phyloP scores from a whole-genome alignment of 495 filamentous ascomycete genomes.

The Aspergillus leporis region DNA sequence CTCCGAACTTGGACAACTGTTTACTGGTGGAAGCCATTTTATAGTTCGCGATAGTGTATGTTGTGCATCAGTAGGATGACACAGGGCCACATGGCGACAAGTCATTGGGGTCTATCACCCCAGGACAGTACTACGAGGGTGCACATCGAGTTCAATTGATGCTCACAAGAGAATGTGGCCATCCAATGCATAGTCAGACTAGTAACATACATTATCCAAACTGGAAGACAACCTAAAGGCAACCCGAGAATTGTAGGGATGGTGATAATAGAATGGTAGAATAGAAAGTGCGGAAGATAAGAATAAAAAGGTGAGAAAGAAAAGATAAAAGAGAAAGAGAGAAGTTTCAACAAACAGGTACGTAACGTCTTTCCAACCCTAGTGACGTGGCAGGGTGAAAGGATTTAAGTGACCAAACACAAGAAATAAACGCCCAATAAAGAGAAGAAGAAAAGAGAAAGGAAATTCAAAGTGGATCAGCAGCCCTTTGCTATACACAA shows the following conservation, averaged over 20 bases:
- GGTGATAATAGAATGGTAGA: conserved; percentile 21
- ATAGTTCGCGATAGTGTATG: not conserved
- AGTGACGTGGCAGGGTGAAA: conserved; percentile 46
- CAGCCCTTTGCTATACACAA: conserved; percentile 38
- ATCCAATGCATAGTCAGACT: conserved; percentile 35
- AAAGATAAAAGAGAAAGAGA: conserved; percentile 15
- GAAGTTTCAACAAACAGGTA: conserved; percentile 18
- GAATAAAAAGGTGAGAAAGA: conserved; percentile 15
- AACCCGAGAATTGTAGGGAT: conserved; percentile 32
- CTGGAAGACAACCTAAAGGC: conserved; percentile 36
- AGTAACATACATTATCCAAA: conserved; percentile 51
- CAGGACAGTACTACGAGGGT: no score
- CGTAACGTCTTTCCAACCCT: conserved; percentile 38
- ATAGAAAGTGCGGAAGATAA: conserved; percentile 22
- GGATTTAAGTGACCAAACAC: conserved; percentile 32
- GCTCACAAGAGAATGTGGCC: conserved; percentile 12
- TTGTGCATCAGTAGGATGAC: not conserved
- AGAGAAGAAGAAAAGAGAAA: conserved; percentile 15
- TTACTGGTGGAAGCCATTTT: conserved; percentile 7
- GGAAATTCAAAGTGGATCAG: conserved; percentile 27
- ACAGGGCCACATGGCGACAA: not conserved
- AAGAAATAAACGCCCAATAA: conserved; percentile 26
- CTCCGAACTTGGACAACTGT: conserved; percentile 21
- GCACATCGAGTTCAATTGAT: no score
- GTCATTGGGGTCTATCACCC: no score